Base-by-base conservation (phyloP, 225 moss, liverwort and hornwort genomes). In the Bryoerythrophyllum caledonicum region DNA sequence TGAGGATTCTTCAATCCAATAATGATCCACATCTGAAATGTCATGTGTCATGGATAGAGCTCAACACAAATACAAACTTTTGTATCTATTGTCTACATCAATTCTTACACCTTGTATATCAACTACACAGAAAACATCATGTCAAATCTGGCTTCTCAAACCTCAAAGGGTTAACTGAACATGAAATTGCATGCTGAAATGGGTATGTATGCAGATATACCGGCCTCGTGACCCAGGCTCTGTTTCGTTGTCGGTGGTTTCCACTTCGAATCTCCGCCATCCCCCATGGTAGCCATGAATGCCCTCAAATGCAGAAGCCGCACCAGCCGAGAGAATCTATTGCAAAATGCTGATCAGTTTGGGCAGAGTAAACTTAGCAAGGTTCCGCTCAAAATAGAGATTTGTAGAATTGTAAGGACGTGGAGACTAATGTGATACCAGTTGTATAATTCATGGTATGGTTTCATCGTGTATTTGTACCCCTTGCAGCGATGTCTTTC, bases 261-360 rank as follows among this genome's bases (percentile, higher is more conserved):
- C 57, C 70, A 57, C 40, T 57, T 71, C 11, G 70, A 58, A 4
- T 19, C 19, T 58, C 58, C 71, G 58, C 71, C 71, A 41, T 71
- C 58, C 41, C 61, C 69, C 63, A 41, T 28, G 68, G 25, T 60
- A 35, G 60, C 52, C 76, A 69, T 76, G 24, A 34, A 46, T 46
- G 21, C 35, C 20, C 26, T 76, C 60, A 3, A 26, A 35, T 76
- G 34, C 60, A 46, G 11, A 26, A 6, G 15, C 5, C 19, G 53
- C 15, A 37, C 9, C 10, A 70, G 10, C 11, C 27, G 15, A 77
- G 21, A 77, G 26, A 71, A 8, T 23, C 24, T 41, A 53, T 0
- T 2, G 48, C 35, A 32, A 28, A 55, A 27, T 9, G 55, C 15
- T 37, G 23, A 17, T 17, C 16, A 34, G 21, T 8, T 28, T 3